Conservation (phyloP, 2,329 filamentous ascomycete genomes). For the Paecilomyces formosus region DNA sequence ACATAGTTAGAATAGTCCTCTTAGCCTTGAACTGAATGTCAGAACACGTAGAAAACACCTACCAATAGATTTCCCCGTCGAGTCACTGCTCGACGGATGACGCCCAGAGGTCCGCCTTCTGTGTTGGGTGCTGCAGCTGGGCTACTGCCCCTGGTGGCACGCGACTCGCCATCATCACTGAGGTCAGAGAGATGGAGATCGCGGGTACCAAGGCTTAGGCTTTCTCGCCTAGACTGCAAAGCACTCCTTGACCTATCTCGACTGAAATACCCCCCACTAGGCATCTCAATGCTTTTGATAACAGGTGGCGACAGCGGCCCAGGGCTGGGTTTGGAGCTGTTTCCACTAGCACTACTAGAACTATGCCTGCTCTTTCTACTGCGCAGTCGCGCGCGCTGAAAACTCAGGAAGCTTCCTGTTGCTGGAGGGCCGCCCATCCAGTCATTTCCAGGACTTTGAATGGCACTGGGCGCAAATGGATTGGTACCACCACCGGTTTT, state of each 20-base stretch:
- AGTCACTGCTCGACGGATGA: constrained; percentile 76
- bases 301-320: constrained; percentile 73
- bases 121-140: constrained; percentile 25
- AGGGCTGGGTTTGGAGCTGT: constrained; percentile 60
- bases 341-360: constrained; percentile 62
- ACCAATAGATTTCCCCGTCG: constrained; percentile 83
- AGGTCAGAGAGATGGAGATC: constrained; percentile 74
- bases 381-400: constrained; percentile 55
- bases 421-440: constrained; percentile 62
- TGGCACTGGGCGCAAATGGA: constrained; percentile 39
- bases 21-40: neutral
- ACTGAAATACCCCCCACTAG: constrained; percentile 48
- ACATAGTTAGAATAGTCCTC: constrained; percentile 12
- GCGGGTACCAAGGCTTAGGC: constrained; percentile 82
- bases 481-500: constrained; percentile 45
- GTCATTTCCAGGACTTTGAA: constrained; percentile 49
- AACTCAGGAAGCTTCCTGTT: constrained; percentile 71
- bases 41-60: constrained; percentile 27
- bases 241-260: constrained; percentile 42
- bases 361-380: constrained; percentile 56
- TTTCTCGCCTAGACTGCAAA: constrained; percentile 64
- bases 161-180: constrained; percentile 67
- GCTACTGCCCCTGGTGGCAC: constrained; percentile 24
- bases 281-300: constrained; percentile 47
- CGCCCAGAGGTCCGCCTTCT: constrained; percentile 58